These are phyloP conservation scores for Globisporangium orthogonon DNA, from an alignment of 352 stramenopile genomes.

Conservation along the genomic window DNA sequence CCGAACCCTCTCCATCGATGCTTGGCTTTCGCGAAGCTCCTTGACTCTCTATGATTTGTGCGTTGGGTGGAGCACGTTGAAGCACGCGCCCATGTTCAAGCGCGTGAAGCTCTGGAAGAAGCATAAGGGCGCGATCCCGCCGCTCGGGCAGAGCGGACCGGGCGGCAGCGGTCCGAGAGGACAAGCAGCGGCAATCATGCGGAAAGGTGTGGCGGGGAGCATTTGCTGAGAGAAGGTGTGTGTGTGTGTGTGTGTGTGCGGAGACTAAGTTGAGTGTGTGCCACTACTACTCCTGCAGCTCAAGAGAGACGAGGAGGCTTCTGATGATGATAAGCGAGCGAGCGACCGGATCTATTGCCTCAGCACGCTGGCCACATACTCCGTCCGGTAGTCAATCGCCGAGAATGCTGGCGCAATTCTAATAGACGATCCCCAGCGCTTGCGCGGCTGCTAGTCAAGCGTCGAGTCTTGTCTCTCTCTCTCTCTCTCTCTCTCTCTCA, in stretches of 20 bases:
- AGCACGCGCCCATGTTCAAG: slow-evolving; percentile 87
- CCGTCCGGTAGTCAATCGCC: neutral
- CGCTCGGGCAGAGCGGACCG: slow-evolving; percentile 57
- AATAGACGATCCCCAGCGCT: slow-evolving; percentile 1
- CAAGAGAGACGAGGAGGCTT: slow-evolving; percentile 51
- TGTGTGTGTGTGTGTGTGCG: no score
- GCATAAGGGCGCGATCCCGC: slow-evolving; percentile 71
- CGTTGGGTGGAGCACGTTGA: slow-evolving; percentile 51
- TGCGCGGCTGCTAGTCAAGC: neutral
- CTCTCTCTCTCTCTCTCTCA: neutral
- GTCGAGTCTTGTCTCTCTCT: neutral
- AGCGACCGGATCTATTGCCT: no score
- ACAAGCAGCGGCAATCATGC: slow-evolving; percentile 74
- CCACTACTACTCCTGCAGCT: slow-evolving; percentile 15
- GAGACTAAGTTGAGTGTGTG: neutral
- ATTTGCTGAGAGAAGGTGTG: no score
- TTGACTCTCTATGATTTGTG: slow-evolving; percentile 19
- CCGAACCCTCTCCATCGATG: neutral
- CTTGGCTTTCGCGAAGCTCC: neutral
- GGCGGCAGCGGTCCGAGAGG: slow-evolving; percentile 53
- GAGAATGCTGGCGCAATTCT: neutral
- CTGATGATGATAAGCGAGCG: slow-evolving; percentile 10
- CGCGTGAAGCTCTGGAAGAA: slow-evolving; percentile 87
- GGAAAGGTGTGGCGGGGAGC: slow-evolving; percentile 37
- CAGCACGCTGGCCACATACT: neutral